Conservation (phyloP, 495 filamentous ascomycete species). For the Penicillium coprophilum region DNA sequence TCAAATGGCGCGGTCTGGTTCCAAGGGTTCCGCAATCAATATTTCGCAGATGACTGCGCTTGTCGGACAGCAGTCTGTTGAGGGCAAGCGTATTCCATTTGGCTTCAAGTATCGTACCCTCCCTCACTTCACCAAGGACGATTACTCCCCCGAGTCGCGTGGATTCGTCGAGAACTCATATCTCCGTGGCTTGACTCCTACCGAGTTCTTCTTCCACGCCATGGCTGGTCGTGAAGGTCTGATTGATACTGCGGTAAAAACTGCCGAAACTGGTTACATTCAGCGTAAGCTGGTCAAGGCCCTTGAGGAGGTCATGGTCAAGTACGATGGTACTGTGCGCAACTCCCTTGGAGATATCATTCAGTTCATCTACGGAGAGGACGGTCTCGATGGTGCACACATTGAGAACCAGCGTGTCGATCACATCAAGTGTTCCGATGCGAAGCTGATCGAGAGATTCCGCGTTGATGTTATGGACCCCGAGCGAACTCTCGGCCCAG, state of each 20-base stretch:
- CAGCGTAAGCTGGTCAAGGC: constrained; percentile 98
- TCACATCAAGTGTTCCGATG: constrained; percentile 71
- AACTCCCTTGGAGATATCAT: constrained; percentile 97
- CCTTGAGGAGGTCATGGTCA: constrained; percentile 94
- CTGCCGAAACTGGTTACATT: constrained; percentile 98
- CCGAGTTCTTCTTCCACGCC: constrained; percentile 99
- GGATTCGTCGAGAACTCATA: constrained; percentile 99
- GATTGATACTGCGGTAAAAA: constrained; percentile 99
- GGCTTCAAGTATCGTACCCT: constrained; percentile 98
- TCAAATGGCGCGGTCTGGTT: constrained; percentile 92
- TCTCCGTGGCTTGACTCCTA: constrained; percentile 88
- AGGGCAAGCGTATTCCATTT: constrained; percentile 98
- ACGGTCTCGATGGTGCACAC: constrained; percentile 84
- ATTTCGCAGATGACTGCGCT: constrained; percentile 99
- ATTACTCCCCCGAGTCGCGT: constrained; percentile 94
- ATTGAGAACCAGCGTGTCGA: constrained; percentile 93
- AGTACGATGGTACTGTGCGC: constrained; percentile 95
- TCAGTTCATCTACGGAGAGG: constrained; percentile 97
- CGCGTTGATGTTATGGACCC: constrained; percentile 95
- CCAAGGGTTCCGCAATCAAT: constrained; percentile 97
- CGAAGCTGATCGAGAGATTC: constrained; percentile 73
- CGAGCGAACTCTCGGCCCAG: constrained; percentile 58
- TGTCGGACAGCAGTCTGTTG: constrained; percentile 95
- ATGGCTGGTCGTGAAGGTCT: constrained; percentile 99
- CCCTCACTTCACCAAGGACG: constrained; percentile 98